Conservation (phyloP, 1,139 yeast species). For the Blastobotrys proliferans region DNA sequence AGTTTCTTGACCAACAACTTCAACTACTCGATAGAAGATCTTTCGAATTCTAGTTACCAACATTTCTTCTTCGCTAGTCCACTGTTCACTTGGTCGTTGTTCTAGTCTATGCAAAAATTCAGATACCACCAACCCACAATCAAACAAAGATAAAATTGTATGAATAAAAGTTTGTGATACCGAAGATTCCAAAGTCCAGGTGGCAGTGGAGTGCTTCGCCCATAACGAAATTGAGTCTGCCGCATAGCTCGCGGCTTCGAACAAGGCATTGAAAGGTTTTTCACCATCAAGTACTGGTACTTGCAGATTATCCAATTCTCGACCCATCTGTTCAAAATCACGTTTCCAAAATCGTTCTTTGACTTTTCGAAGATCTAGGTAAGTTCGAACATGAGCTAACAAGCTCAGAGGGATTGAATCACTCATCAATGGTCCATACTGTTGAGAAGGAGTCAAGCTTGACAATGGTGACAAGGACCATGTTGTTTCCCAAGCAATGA, state of each 20-base stretch:
- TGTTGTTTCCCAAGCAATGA: conserved; percentile 39
- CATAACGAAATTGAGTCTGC: conserved; percentile 39
- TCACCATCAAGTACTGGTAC: conserved; percentile 18
- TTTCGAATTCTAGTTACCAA: conserved; percentile 30
- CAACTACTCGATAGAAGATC: conserved; percentile 30
- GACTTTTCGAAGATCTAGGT: conserved; percentile 32
- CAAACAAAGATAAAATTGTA: conserved; percentile 36
- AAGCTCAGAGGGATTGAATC: conserved; percentile 40
- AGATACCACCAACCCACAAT: conserved; percentile 36
- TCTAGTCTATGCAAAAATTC: conserved; percentile 35
- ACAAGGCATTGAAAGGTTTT: conserved; percentile 28
- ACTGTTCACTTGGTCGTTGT: conserved; percentile 9
- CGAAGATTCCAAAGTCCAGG: conserved; percentile 34
- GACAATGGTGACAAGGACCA: conserved; percentile 40
- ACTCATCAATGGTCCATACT: conserved; percentile 38
- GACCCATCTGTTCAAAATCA: conserved; percentile 35
- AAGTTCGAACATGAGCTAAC: conserved; percentile 37
- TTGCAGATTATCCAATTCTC: conserved; percentile 28
- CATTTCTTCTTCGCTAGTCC: conserved; percentile 30
- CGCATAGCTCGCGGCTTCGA: conserved; percentile 38
- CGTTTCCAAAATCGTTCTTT: conserved; percentile 37
- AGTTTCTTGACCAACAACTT: conserved; percentile 26
- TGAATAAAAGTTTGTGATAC: conserved; percentile 37
- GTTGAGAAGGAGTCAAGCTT: conserved; percentile 35
- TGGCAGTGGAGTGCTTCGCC: conserved; percentile 35